Evolutionary conservation across 2,329 filamentous ascomycete genomes (phyloP).

Genomic region (Exserohilum turcica): DNA sequence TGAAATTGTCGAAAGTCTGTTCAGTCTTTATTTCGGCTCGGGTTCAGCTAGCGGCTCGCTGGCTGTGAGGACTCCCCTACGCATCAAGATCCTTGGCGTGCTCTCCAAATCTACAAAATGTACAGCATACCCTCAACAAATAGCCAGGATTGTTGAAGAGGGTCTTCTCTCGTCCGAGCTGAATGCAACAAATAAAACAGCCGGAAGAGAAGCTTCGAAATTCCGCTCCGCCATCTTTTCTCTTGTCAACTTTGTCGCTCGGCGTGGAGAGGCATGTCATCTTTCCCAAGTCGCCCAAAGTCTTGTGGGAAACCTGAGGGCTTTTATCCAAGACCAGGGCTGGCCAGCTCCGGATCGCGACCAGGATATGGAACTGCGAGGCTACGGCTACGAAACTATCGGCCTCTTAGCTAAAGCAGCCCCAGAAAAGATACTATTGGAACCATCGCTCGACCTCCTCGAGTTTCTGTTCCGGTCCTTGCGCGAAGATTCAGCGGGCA

Average conservation of each 20-base stretch:
- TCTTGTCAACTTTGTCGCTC: conserved; percentile 85
- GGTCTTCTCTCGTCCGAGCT: conserved; percentile 59
- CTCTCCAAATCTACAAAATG: conserved; percentile 77
- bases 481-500: conserved; percentile 75
- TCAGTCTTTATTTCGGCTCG: conserved; percentile 70
- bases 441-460: conserved; percentile 60
- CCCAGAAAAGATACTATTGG: conserved; percentile 61
- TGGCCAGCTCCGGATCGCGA: conserved; percentile 71
- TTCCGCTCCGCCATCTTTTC: conserved; percentile 82
- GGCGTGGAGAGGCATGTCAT: conserved; percentile 66
- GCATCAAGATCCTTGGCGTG: conserved; percentile 75
- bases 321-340: conserved; percentile 78
- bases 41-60: conserved; percentile 48
- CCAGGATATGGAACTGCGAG: conserved; percentile 69
- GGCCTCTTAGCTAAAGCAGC: conserved; percentile 75
- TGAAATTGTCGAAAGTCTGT: conserved; percentile 67
- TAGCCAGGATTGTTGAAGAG: conserved; percentile 72
- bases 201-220: conserved; percentile 75
- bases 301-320: conserved; percentile 70
- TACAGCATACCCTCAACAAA: conserved; percentile 69
- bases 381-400: conserved; percentile 87
- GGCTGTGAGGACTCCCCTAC: conserved; percentile 67
- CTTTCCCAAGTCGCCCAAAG: conserved; percentile 69
- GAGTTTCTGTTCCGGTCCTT: conserved; percentile 85
- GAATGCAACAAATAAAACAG: conserved; percentile 47